Conservation (phyloP, 805 yeast genomes). For the Candida maesae region DNA sequence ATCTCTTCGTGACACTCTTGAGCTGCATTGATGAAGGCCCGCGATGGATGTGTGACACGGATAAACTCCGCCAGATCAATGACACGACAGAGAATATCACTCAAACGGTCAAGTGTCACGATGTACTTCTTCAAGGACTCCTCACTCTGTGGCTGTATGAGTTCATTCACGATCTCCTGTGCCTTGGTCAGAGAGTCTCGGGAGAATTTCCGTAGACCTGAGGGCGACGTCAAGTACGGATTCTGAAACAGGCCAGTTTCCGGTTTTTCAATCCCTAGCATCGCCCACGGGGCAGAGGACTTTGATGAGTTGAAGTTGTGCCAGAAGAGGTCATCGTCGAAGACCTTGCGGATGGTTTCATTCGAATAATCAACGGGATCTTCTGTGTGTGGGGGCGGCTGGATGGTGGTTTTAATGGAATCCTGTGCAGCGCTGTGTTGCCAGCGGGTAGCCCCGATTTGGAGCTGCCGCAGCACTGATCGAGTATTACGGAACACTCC, state of each 20-base stretch:
- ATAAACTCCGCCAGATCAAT: constrained; percentile 93
- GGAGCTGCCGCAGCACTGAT: background rate
- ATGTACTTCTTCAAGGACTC: constrained; percentile 50
- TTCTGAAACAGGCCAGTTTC: constrained; percentile 72
- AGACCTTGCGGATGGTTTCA: constrained; percentile 41
- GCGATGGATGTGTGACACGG: constrained; percentile 81
- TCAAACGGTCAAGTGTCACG: constrained; percentile 70
- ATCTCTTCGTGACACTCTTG: constrained; percentile 82
- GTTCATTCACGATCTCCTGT: constrained; percentile 51
- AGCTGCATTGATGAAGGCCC: constrained; percentile 69
- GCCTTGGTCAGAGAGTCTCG: constrained; percentile 63
- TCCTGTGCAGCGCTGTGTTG: background rate
- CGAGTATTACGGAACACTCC: background rate
- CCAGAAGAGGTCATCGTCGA: constrained; percentile 63
- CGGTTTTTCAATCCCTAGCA: constrained; percentile 12
- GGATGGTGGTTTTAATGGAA: background rate
- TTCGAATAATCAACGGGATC: constrained; percentile 12
- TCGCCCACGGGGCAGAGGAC: constrained; percentile 5
- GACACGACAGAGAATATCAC: constrained; percentile 87
- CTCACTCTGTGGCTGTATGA: constrained; percentile 43
- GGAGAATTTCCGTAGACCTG: constrained; percentile 68
- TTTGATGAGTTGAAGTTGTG: constrained; percentile 36
- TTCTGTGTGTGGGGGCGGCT: background rate
- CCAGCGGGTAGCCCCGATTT: background rate
- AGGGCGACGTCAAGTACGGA: constrained; percentile 62